Conservation (phyloP, 1,139 yeast species). For the Candida sp. region DNA sequence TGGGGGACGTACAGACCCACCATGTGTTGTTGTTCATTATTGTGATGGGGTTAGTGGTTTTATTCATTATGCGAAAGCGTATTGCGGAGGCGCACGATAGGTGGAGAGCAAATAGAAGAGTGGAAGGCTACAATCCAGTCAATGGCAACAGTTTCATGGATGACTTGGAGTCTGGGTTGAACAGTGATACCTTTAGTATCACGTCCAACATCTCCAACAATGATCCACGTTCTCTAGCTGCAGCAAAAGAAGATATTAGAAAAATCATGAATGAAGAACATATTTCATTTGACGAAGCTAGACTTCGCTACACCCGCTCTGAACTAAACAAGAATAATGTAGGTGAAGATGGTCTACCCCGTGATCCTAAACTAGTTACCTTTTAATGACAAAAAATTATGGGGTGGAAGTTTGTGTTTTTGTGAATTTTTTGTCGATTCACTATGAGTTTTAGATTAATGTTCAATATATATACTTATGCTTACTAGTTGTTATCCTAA, state of each 20-base stretch:
- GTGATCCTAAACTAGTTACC: constrained; percentile 39
- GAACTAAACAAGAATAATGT: constrained; percentile 52
- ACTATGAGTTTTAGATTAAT: no score
- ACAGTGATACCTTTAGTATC: constrained; percentile 59
- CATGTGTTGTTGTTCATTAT: not conserved
- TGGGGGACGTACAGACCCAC: not conserved
- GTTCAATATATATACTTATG: no score
- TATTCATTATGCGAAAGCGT: constrained; percentile 22
- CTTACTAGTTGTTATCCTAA: no score
- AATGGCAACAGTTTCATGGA: constrained; percentile 40
- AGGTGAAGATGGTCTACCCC: constrained; percentile 39
- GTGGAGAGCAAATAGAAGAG: constrained; percentile 20
- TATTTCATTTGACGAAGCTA: constrained; percentile 67
- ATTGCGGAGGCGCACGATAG: constrained; percentile 22
- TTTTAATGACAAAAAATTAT: no score
- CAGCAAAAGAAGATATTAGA: constrained; percentile 49
- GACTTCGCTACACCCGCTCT: constrained; percentile 47
- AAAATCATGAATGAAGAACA: constrained; percentile 49
- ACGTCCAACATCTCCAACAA: constrained; percentile 36
- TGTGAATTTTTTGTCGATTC: no score
- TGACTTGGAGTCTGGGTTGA: constrained; percentile 66
- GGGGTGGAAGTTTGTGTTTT: no score
- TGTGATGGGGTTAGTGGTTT: constrained; percentile 2
- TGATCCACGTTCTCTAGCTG: constrained; percentile 58
- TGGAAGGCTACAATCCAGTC: constrained; percentile 5